Evolutionary conservation across 139 green algal species (phyloP), one percentile per base, ranked within the genome.

Genomic region (Chlamydomonas incerta): DNA sequence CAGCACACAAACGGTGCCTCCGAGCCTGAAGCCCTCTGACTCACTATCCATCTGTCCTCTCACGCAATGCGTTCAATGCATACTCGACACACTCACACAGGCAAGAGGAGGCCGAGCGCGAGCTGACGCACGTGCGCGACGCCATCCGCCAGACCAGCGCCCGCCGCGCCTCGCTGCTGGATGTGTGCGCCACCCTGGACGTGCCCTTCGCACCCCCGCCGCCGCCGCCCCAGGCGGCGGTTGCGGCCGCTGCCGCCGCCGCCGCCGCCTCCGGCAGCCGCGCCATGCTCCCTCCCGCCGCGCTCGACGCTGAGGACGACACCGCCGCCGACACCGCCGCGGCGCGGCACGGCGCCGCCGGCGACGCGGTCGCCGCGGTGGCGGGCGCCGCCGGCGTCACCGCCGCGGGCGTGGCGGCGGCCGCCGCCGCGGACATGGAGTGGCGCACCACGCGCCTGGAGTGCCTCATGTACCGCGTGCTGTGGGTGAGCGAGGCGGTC

Each of bases 391-490:
- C 77, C 24, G 28, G 14, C 14, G 58, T 67, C 21, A 46, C 79
- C 28, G 35, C 18, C 29, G 6, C 77, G 35, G 33, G 57, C 18
- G 58, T n/a, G 46, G 24, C 37, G 18, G 79, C 63, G 33, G 47
- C 62, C 29, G 67, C 84, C n/a, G 74, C 83, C 13, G 87, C 69
- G 0, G 85, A 93, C 31, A 85, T 90, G 58, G 85, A 88, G 35
- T 92, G 86, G 88, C 80, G 87, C 28, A 87, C 89, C 24, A 90
- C 92, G 67, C 74, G 89, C 15, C 88, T 94, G 15, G 91, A 94
- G 89, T 92, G 90, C 82, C 88, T 94, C 34, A 92, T 93, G 90
- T 93, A 92, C 83, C 79, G 91, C 52, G 86, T 93, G 31, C 87
- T 94, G 83, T 95, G 91, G 91, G 91, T 93, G 9, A 87, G 84